These are phyloP conservation scores for Paramecium primaurelia DNA, from an alignment of 73 alveolate species.

Conservation along the genomic window DNA sequence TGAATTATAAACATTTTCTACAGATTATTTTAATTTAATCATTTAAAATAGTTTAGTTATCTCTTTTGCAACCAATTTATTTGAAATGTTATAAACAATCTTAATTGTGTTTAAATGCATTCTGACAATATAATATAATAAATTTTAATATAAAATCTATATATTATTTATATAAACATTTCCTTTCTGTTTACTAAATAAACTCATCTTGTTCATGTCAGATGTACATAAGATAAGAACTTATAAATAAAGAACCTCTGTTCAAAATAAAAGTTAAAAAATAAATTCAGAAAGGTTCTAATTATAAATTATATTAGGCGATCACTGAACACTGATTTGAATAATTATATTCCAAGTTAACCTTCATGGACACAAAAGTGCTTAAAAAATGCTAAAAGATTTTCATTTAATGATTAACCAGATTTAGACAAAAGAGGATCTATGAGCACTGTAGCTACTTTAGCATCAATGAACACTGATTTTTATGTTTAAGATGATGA, in stretches of 20 bases:
- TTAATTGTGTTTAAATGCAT: background rate
- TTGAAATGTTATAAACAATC: background rate
- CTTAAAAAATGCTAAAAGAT: background rate
- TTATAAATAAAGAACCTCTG: background rate
- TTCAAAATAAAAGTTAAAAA: background rate
- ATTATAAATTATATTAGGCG: background rate
- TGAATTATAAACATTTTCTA: background rate
- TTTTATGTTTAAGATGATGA: background rate
- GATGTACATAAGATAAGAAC: background rate
- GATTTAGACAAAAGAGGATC: constrained; percentile 5
- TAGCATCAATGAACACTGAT: background rate
- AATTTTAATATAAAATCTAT: background rate
- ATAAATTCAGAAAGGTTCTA: background rate
- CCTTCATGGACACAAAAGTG: background rate
- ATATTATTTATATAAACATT: background rate
- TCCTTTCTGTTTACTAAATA: background rate
- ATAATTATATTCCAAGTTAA: background rate
- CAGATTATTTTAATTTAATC: background rate
- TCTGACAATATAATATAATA: too few species aligned
- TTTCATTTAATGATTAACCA: background rate
- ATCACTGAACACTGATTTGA: background rate
- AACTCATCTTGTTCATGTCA: background rate
- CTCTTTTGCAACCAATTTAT: background rate
- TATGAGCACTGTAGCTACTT: constrained; percentile 14
- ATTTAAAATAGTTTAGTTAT: background rate